A percentile compares a stretch with the other conserved stretches of the same genome.
Conservation (phyloP, 148 eudicot genomes). For the Arbutus unedo region DNA sequence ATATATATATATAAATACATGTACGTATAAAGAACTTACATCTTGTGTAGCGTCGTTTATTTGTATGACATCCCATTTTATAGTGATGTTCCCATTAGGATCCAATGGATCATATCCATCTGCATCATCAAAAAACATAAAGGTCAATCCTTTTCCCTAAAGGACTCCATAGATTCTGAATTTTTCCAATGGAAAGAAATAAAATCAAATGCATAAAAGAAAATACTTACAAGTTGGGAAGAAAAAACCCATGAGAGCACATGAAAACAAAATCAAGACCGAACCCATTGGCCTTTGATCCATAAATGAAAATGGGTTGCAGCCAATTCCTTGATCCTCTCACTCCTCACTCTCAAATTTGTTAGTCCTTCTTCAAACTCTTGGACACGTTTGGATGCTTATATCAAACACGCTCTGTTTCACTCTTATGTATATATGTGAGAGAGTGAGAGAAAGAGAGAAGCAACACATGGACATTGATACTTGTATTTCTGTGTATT, state of each 20-base stretch:
- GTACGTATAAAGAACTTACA: slow-evolving; percentile 29
- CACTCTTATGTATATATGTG: neutral
- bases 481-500: neutral
- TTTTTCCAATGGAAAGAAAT: too few relatives aligned
- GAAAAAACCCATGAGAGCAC: slow-evolving; percentile 6
- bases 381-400: neutral
- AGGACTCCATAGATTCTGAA: neutral
- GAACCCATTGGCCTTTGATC: slow-evolving; percentile 22
- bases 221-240: slow-evolving; percentile 32
- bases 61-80: slow-evolving; percentile 73
- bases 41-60: slow-evolving; percentile 29
- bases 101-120: slow-evolving; percentile 85
- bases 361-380: neutral
- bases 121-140: slow-evolving; percentile 26
- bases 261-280: slow-evolving; percentile 15
- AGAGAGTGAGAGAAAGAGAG: too few relatives aligned
- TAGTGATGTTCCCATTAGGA: slow-evolving; percentile 67
- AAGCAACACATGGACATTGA: neutral
- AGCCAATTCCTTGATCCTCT: slow-evolving; percentile 1
- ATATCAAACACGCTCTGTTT: neutral
- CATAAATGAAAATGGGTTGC: slow-evolving; percentile 21
- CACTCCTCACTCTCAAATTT: neutral
- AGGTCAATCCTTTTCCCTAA: neutral
- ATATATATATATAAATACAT: neutral
- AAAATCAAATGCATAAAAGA: neutral